Percentiles rank a stretch among this genome's conserved stretches.
These are phyloP conservation scores for Laetiporus sulphureus DNA, from an alignment of 1,284 basidiomycete species.

Conservation along the genomic window DNA sequence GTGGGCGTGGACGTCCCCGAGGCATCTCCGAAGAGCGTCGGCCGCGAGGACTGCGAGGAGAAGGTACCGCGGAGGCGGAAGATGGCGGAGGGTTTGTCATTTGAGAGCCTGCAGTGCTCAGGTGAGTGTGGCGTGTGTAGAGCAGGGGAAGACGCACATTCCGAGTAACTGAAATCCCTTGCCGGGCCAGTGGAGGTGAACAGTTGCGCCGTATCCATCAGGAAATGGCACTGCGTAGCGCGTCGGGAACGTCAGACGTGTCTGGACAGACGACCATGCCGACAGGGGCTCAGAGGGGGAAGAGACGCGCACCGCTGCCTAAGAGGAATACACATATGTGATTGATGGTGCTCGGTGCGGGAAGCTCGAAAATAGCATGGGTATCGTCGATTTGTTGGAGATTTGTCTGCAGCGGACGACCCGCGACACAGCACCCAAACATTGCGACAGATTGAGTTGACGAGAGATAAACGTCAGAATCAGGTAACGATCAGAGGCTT, in stretches of 20 bases:
- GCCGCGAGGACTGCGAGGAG: constrained; percentile 37
- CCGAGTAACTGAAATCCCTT: constrained; percentile 86
- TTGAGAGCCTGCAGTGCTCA: constrained; percentile 87
- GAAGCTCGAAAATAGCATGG: constrained; percentile 79
- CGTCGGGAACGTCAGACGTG: neutral
- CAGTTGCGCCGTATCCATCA: constrained; percentile 82
- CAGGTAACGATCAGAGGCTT: too few species aligned
- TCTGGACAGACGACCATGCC: neutral
- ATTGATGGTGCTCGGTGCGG: constrained; percentile 74
- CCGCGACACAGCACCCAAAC: constrained; percentile 75
- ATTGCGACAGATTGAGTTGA: constrained; percentile 25
- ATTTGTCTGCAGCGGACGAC: constrained; percentile 71
- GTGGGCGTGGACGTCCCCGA: constrained; percentile 23
- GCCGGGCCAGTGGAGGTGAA: constrained; percentile 88
- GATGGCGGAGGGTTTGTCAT: constrained; percentile 88
- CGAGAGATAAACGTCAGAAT: too few species aligned
- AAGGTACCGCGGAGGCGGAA: constrained; percentile 77
- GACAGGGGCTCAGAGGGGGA: neutral
- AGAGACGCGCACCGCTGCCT: constrained; percentile 59
- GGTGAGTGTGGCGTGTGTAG: neutral
- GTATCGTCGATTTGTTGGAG: constrained; percentile 77
- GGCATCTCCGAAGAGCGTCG: constrained; percentile 46
- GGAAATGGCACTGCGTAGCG: constrained; percentile 67
- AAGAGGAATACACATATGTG: constrained; percentile 87
- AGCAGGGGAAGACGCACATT: constrained; percentile 49